These are phyloP conservation scores for Blastobotrys arbuscula DNA, from an alignment of 1,139 yeast species.

Conservation along the genomic window DNA sequence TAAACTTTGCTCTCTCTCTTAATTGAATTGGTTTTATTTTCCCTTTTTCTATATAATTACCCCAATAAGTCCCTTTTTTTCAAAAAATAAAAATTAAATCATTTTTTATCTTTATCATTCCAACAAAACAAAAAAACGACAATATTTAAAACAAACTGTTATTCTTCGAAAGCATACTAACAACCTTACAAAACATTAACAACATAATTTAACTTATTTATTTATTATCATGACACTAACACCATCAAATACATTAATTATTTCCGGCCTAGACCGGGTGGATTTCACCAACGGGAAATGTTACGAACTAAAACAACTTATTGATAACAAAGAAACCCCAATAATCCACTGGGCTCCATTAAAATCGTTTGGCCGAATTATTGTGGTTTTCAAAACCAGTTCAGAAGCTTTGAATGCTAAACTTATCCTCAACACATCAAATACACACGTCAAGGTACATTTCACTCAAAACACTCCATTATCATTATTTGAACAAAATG, in stretches of 20 bases:
- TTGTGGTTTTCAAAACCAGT: constrained; percentile 31
- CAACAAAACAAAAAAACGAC: too few species aligned
- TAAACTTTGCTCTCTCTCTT: too few species aligned
- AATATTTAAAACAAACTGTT: too few species aligned
- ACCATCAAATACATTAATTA: constrained; percentile 24
- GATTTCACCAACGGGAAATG: constrained; percentile 14
- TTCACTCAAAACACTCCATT: constrained; percentile 25
- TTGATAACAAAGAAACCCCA: constrained; percentile 8
- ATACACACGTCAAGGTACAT: constrained; percentile 15
- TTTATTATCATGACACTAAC: constrained; percentile 1
- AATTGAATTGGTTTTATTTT: too few species aligned
- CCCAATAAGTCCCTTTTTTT: too few species aligned
- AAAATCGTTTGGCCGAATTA: constrained; percentile 34
- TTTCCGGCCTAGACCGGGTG: constrained; percentile 20
- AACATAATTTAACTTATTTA: too few species aligned
- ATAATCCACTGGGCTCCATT: constrained; percentile 34
- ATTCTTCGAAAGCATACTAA: too few species aligned
- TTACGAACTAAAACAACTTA: constrained; percentile 4
- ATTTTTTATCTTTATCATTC: too few species aligned
- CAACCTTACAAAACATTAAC: too few species aligned
- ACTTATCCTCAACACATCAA: constrained; percentile 7
- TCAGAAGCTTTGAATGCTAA: constrained; percentile 29
- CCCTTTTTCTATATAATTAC: too few species aligned
- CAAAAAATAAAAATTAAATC: too few species aligned
- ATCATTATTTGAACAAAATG: constrained; percentile 11